These are phyloP conservation scores for Trichoderma virens DNA, from an alignment of 495 filamentous ascomycete genomes.

Conservation along the genomic window DNA sequence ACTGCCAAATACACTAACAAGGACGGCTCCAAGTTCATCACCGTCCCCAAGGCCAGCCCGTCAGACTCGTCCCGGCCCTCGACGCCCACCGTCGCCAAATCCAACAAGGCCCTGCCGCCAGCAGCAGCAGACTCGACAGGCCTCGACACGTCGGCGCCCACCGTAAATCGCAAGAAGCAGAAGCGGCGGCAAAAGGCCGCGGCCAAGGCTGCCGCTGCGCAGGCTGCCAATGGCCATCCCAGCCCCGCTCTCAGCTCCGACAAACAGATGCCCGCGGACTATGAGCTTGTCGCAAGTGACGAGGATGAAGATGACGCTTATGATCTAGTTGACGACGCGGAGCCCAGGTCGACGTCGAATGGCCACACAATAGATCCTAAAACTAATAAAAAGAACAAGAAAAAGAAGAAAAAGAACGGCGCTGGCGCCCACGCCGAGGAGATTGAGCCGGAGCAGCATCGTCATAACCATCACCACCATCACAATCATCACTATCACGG, in stretches of 20 bases:
- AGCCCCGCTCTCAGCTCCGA: constrained; percentile 3
- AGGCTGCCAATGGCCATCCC: constrained; percentile 31
- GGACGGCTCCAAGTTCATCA: constrained; percentile 61
- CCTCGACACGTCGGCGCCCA: constrained; percentile 16
- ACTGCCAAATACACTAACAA: constrained; percentile 57
- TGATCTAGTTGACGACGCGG: constrained; percentile 1
- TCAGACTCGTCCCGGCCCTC: constrained; percentile 45
- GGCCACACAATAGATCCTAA: neutral
- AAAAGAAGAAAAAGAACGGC: constrained; percentile 55
- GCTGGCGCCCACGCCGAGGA: constrained; percentile 16
- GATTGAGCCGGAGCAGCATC: constrained; percentile 18
- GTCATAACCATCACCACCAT: constrained; percentile 17
- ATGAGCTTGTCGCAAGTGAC: constrained; percentile 17
- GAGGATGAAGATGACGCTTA: constrained; percentile 21
- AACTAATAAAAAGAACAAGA: constrained; percentile 48
- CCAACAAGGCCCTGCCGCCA: constrained; percentile 20
- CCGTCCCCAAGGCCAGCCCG: constrained; percentile 50
- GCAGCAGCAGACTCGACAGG: constrained; percentile 17
- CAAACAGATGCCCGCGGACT: constrained; percentile 13
- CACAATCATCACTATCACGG: constrained; percentile 17
- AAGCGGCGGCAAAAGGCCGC: constrained; percentile 77
- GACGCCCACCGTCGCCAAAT: constrained; percentile 26
- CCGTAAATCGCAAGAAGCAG: constrained; percentile 86
- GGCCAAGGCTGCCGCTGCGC: constrained; percentile 54
- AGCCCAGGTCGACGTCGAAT: constrained; percentile 10